phyloP scores from a whole-genome alignment of 768 basidiomycete genomes.

The Tephrocybe rancida region DNA sequence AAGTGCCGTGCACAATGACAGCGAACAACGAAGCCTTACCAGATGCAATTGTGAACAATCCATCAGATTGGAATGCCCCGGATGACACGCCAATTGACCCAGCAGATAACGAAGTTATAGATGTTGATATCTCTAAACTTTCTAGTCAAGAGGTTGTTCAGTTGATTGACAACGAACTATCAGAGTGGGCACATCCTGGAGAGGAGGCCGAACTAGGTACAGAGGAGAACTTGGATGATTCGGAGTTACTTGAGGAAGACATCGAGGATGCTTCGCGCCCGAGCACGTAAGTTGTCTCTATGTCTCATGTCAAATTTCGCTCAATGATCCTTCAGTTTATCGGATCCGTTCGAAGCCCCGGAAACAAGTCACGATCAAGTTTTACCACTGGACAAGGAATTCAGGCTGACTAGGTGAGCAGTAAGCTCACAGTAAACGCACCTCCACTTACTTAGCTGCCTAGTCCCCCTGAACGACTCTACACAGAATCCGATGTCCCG shows the following conservation, averaged over 20 bases:
- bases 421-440: too few species aligned
- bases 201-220: slow-evolving; percentile 14
- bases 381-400: not conserved
- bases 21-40: too few species aligned
- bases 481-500: not conserved
- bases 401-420: slow-evolving; percentile 8
- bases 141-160: slow-evolving; percentile 50
- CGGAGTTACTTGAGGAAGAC: slow-evolving; percentile 24
- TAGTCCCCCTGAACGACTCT: slow-evolving; percentile 9
- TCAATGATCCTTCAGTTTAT: not conserved
- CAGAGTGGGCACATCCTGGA: slow-evolving; percentile 28
- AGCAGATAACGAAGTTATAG: slow-evolving; percentile 29
- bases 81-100: not conserved
- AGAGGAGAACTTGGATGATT: slow-evolving; percentile 32
- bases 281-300: not conserved
- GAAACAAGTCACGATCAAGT: not conserved
- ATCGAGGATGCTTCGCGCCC: slow-evolving; percentile 13
- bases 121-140: slow-evolving; percentile 57
- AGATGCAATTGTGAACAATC: too few species aligned
- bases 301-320: not conserved
- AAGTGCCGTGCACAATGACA: too few species aligned
- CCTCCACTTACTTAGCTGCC: not conserved
- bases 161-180: slow-evolving; percentile 32
- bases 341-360: slow-evolving; percentile 12
- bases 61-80: slow-evolving; percentile 1